A percentile compares a stretch with the other conserved stretches of the same genome.
Evolutionary conservation across 305 asterid genomes (phyloP).

Genomic region (Rubia tinctorum): DNA sequence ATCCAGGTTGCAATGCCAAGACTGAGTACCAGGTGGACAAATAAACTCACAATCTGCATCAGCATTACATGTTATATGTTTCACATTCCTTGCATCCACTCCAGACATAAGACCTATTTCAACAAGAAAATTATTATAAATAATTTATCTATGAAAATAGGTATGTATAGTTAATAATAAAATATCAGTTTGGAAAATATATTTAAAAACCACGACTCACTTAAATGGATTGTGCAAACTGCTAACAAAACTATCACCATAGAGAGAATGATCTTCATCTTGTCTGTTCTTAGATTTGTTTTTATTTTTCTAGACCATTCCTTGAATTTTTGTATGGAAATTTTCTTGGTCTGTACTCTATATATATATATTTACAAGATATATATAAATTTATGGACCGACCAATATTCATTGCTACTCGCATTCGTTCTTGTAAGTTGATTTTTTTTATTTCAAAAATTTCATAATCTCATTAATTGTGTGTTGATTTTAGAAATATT

Average conservation of each 20-base stretch:
- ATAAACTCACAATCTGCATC: neutral
- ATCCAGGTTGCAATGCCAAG: neutral
- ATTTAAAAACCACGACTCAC: neutral
- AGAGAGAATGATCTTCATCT: neutral
- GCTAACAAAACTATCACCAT: neutral
- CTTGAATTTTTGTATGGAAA: neutral
- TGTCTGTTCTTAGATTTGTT: neutral
- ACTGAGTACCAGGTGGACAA: neutral
- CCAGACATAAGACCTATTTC: neutral
- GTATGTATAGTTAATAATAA: no score
- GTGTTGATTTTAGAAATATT: no score
- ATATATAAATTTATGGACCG: no score
- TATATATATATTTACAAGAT: no score
- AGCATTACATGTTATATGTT: neutral
- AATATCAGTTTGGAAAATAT: no score
- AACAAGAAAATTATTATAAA: no score
- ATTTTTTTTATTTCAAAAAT: no score
- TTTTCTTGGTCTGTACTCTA: neutral
- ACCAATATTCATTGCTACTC: no score
- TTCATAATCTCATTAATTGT: no score
- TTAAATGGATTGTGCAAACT: neutral
- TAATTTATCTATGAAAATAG: no score
- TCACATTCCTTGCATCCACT: neutral
- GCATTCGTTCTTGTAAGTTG: no score
- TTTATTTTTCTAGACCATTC: neutral